Evolutionary conservation across 805 yeast species (phyloP), one percentile per base, ranked within the genome.

Genomic region (Saccharomycopsis sp.): DNA sequence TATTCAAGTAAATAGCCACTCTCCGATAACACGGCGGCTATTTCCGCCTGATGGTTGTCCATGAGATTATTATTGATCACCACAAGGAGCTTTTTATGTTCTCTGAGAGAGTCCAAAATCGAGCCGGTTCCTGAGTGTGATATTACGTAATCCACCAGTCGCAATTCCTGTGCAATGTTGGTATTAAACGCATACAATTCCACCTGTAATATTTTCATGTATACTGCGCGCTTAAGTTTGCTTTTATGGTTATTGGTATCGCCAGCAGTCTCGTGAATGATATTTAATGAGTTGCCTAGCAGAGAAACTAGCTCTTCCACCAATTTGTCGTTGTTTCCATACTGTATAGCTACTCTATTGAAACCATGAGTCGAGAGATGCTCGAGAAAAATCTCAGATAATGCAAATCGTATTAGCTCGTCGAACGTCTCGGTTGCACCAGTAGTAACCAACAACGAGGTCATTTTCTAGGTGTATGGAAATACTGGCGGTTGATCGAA

Each of bases 101-200:
- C 58, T 22, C 94, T 75, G 42, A 90, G 70, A 0, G 88, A 78
- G 66, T 93, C 99, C 25, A 94, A 70, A 5, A 93, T 87, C 0
- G 97, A 89, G 1, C 99, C 99, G 0, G 98, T 89, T 1, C 87
- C 87, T 15, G 96, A 97, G 69, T 94, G 98, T 0, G 97, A 84
- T 12, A 94, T 78, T 9, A 93, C 88, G 50, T 89, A 64, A 55
- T 83, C 82, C 1, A 84, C 75, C 1, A 67, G 44, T 0, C 64
- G 53, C 1, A 89, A 80, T 58, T 77, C 75, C 0, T 70, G 65
- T 2, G 64, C 66, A 24, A 82, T 72, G 44, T 77, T 69, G 2
- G 72, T 65, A 8, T 80, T 76, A 64, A 81, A 80, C 2, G 70
- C 72, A 29, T 85, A 72, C 2, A 86, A 85, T 22, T 68, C 64